Base-by-base conservation (phyloP, 331 rosid genomes). In the Arachis monticola region DNA sequence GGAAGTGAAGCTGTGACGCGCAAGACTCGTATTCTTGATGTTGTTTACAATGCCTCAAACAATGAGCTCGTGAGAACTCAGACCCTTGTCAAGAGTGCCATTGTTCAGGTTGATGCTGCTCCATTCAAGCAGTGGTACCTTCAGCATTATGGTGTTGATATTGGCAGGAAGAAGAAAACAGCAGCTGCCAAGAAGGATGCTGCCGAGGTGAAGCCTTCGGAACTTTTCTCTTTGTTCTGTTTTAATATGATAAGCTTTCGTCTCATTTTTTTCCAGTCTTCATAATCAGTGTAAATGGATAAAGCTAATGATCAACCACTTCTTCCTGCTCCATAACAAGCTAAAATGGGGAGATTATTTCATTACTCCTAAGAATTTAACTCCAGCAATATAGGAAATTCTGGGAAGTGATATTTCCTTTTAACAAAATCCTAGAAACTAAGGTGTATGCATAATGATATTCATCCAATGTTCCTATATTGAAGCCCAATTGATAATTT, bases 101-200 rank as follows among this genome's bases (percentile, higher is more conserved):
- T 80, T 61, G 80, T 80, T 42, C 83, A 80, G 53, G 83, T 80
- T 10, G 83, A 80, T 67, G 83, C 80, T 27, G 80, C 80, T 30
- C 83, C 83, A 51, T 80, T 80, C 60, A 80, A 74, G 79, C 83
- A 74, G 61, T 80, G 83, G 83, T 80, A 80, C 70, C 83, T 80
- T 64, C 83, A 80, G 67, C 83, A 80, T 38, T 80, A 80, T 17
- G 83, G 80, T 31, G 76, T 80, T 30, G 83, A 80, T 7, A 48
- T 80, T 31, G 80, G 83, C 8, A 80, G 70, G 66, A 80, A 80
- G 47, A 80, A 80, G 80, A 67, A 70, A 48, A 17, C 30, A 22
- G 56, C 83, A 8, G 10, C 83, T 8, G 10, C 83, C 31, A 80
- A 80, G 80, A 80, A 79, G 80, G 88, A 85, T 10, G 0, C 84